These are phyloP conservation scores for Paecilomyces niveus DNA, from an alignment of 2,329 filamentous ascomycete species.

Conservation along the genomic window DNA sequence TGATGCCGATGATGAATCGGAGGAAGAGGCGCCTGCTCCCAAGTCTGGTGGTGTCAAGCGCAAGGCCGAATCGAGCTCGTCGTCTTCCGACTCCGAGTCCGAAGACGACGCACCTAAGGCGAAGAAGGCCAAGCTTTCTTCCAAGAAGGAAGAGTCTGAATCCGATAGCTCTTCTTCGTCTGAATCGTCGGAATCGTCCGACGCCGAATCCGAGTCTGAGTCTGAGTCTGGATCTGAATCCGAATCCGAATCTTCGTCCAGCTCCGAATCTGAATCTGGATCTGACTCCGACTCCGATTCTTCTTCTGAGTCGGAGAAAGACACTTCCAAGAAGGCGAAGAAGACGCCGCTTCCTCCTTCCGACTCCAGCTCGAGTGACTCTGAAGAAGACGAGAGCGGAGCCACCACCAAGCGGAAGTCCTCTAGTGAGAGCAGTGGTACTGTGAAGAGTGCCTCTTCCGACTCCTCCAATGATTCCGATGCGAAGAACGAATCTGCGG, in stretches of 20 bases:
- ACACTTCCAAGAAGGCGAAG: slow-evolving; percentile 18
- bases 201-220: slow-evolving; percentile 27
- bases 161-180: slow-evolving; percentile 16
- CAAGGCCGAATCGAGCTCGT: slow-evolving; percentile 46
- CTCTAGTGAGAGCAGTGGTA: slow-evolving; percentile 24
- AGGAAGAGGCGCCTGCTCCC: slow-evolving; percentile 38
- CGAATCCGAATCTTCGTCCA: slow-evolving; percentile 12
- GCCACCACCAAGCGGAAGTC: slow-evolving; percentile 12
- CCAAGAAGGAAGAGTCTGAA: slow-evolving; percentile 17
- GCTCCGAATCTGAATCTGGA: slow-evolving; percentile 8
- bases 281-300: slow-evolving; percentile 10
- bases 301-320: slow-evolving; percentile 19
- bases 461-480: slow-evolving; percentile 8
- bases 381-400: slow-evolving; percentile 16
- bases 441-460: slow-evolving; percentile 17
- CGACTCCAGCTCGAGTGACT: slow-evolving; percentile 10
- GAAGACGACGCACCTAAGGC: slow-evolving; percentile 9
- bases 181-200: slow-evolving; percentile 4
- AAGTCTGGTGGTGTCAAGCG: slow-evolving; percentile 47
- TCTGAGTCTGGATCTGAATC: slow-evolving; percentile 16
- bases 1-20: slow-evolving; percentile 46
- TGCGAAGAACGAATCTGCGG: slow-evolving; percentile 9
- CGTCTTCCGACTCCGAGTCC: slow-evolving; percentile 32
- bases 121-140: slow-evolving; percentile 9
- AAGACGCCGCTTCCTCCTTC: slow-evolving; percentile 32